A percentile compares a stretch with the other conserved stretches of the same genome.
Evolutionary conservation across 2,329 filamentous ascomycete genomes (phyloP).

Genomic region (Lasiodiplodia hormozganensis): DNA sequence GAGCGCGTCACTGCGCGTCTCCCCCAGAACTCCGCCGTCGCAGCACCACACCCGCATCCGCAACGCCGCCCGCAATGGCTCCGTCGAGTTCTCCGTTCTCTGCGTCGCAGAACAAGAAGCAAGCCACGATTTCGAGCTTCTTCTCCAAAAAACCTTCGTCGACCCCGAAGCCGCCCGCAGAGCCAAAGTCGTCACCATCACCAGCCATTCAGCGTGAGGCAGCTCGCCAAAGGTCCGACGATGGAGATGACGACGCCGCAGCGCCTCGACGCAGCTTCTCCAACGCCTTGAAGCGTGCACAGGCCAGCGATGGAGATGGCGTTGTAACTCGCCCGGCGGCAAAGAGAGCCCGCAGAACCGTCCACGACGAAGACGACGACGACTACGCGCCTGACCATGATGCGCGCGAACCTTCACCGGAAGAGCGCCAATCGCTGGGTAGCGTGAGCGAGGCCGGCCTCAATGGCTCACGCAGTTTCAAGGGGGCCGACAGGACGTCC

Average conservation of each 20-base stretch:
- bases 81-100: conserved; percentile 44
- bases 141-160: conserved; percentile 63
- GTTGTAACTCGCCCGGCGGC: not conserved
- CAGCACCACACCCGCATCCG: conserved; percentile 6
- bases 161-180: conserved; percentile 34
- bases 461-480: conserved; percentile 42
- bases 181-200: conserved; percentile 2
- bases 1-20: conserved; percentile 13
- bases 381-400: conserved; percentile 45
- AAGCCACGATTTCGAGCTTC: conserved; percentile 86
- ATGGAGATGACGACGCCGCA: conserved; percentile 8
- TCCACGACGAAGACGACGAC: conserved; percentile 44
- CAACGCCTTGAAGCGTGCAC: conserved; percentile 53
- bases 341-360: conserved; percentile 20
- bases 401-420: conserved; percentile 35
- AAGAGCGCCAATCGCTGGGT: conserved; percentile 36
- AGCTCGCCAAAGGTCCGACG: not conserved
- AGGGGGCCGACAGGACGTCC: conserved; percentile 59
- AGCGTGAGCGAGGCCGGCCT: conserved; percentile 36
- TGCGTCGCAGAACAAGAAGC: conserved; percentile 64
- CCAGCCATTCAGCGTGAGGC: not conserved
- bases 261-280: conserved; percentile 37
- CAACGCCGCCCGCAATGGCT: conserved; percentile 40
- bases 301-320: conserved; percentile 35
- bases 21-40: conserved; percentile 4